These are phyloP conservation scores for Actinomucor elegans DNA, from an alignment of 371 early-diverging fungal species.

Conservation along the genomic window DNA sequence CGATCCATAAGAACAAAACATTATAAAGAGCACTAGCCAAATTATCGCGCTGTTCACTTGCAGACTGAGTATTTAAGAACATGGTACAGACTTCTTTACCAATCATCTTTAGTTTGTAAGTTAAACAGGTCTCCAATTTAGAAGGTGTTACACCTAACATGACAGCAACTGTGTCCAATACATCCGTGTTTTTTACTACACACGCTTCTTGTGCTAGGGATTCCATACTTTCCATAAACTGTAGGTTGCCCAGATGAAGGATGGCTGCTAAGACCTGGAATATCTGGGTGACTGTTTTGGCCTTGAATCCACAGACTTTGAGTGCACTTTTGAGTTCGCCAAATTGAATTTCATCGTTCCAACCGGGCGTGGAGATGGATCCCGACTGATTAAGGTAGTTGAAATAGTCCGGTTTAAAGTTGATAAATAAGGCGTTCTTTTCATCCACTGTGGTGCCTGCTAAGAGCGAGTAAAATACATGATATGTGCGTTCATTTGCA, in stretches of 20 bases:
- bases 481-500: constrained; percentile 73
- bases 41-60: constrained; percentile 45
- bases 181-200: constrained; percentile 61
- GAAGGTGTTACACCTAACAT: constrained; percentile 77
- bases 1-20: constrained; percentile 47
- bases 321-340: constrained; percentile 73
- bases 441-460: constrained; percentile 52
- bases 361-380: constrained; percentile 16
- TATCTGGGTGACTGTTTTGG: constrained; percentile 66
- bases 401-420: constrained; percentile 41
- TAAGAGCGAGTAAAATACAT: constrained; percentile 87
- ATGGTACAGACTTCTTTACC: constrained; percentile 64
- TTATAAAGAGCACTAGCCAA: constrained; percentile 41
- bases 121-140: constrained; percentile 62
- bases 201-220: constrained; percentile 58
- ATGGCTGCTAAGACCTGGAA: constrained; percentile 76
- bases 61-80: constrained; percentile 59
- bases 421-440: constrained; percentile 46
- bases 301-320: constrained; percentile 75
- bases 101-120: constrained; percentile 43
- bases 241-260: constrained; percentile 77
- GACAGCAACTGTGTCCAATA: constrained; percentile 73
- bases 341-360: constrained; percentile 56
- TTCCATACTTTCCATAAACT: constrained; percentile 58
- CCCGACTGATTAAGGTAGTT: constrained; percentile 37